Evolutionary conservation across 106 monocot species (phyloP).

Genomic region (Dendrobium officinale): DNA sequence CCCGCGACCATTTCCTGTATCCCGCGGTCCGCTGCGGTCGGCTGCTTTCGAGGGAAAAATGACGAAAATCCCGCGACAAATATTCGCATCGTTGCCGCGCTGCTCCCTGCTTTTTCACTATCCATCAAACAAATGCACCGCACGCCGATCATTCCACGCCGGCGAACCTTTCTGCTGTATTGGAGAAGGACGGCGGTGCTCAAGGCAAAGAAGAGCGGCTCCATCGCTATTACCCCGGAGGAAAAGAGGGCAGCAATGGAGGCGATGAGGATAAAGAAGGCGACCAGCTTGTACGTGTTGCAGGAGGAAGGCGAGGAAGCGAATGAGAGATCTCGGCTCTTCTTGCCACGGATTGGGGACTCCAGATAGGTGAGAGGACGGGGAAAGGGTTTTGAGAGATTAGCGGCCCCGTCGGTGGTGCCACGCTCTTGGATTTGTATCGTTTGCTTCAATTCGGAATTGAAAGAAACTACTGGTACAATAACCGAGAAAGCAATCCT

Average conservation of each 20-base stretch:
- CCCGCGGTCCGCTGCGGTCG: too few species aligned
- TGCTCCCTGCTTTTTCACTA: too few species aligned
- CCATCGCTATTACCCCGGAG: constrained; percentile 34
- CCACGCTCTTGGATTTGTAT: constrained; percentile 3
- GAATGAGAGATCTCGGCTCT: constrained; percentile 40
- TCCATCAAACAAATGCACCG: too few species aligned
- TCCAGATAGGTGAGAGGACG: constrained; percentile 1
- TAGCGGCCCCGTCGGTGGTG: neutral
- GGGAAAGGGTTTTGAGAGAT: neutral
- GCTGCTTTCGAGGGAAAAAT: too few species aligned
- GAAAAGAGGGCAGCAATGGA: constrained; percentile 45
- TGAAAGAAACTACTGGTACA: neutral
- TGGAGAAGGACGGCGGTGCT: constrained; percentile 10
- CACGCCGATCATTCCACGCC: too few species aligned
- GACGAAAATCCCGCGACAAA: too few species aligned
- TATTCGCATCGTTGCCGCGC: too few species aligned
- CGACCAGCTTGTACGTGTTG: constrained; percentile 35
- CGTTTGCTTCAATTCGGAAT: neutral
- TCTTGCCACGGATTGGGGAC: constrained; percentile 9
- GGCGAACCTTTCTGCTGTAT: too few species aligned
- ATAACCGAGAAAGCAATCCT: neutral
- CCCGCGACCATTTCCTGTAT: too few species aligned
- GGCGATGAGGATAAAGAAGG: constrained; percentile 30
- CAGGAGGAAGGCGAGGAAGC: constrained; percentile 50
- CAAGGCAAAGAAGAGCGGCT: constrained; percentile 58